These are phyloP conservation scores for Teratosphaeria pseudoeucalypti DNA, from an alignment of 2,329 filamentous ascomycete genomes.

Conservation along the genomic window DNA sequence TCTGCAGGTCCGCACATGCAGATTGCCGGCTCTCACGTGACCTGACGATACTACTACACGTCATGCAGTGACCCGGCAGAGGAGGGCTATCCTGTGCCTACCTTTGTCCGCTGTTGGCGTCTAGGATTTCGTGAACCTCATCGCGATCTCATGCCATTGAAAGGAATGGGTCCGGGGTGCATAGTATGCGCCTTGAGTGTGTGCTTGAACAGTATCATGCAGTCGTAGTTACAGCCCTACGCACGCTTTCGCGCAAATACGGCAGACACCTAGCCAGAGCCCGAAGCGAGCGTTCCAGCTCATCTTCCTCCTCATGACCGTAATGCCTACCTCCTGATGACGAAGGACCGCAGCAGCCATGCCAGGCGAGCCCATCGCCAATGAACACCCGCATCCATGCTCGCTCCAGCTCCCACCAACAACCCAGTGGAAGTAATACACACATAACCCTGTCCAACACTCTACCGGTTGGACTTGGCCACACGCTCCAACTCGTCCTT, in stretches of 20 bases:
- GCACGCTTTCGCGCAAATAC: not conserved
- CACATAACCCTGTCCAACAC: constrained; percentile 1
- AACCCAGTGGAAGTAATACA: not conserved
- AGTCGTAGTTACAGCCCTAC: constrained; percentile 6
- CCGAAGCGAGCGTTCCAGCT: not conserved
- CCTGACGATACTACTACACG: not conserved
- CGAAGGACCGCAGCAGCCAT: not conserved
- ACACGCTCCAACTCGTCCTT: constrained; percentile 99
- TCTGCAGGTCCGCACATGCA: not conserved
- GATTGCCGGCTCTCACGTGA: not conserved
- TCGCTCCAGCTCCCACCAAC: not conserved
- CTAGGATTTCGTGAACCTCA: not conserved
- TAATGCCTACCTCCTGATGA: not conserved
- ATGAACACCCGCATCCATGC: not conserved
- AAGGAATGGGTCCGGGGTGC: not conserved
- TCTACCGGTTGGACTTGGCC: constrained; percentile 99
- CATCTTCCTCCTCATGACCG: not conserved
- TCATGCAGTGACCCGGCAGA: not conserved
- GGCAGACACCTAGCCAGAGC: not conserved
- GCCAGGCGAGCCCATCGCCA: not conserved
- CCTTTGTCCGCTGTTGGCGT: not conserved
- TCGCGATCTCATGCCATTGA: not conserved
- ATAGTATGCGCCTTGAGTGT: constrained; percentile 5
- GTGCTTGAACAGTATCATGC: constrained; percentile 7
- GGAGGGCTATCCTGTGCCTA: not conserved